Conservation (phyloP, 768 basidiomycete species). For the Pleurotus salmoneostramineus region DNA sequence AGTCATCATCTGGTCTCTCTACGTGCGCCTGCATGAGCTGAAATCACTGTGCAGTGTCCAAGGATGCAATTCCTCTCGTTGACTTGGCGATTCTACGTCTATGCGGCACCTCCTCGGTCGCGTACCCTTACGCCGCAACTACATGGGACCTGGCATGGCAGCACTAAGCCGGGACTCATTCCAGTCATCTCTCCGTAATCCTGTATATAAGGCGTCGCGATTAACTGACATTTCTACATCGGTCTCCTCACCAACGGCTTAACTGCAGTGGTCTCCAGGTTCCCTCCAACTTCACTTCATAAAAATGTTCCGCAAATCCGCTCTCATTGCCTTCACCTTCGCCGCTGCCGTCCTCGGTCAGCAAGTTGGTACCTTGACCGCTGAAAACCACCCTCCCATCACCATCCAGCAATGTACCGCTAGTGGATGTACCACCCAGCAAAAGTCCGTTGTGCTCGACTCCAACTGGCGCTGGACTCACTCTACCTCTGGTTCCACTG, state of each 20-base stretch:
- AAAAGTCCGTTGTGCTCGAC: constrained; percentile 39
- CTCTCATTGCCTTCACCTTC: constrained; percentile 29
- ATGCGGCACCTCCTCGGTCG: not conserved
- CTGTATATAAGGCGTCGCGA: not conserved
- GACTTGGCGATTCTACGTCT: not conserved
- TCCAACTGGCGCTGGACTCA: constrained; percentile 53
- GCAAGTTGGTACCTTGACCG: constrained; percentile 42
- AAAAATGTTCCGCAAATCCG: constrained; percentile 29
- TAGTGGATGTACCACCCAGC: constrained; percentile 32
- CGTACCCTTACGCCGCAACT: not conserved
- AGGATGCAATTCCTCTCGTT: not conserved
- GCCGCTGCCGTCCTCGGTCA: constrained; percentile 37
- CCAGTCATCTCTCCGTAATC: not conserved
- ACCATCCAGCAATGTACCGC: constrained; percentile 40
- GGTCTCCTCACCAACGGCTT: not conserved
- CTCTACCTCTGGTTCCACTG: constrained; percentile 18
- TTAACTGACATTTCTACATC: not conserved
- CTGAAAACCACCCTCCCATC: constrained; percentile 46
- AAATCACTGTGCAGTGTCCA: not conserved
- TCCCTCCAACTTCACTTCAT: not conserved
- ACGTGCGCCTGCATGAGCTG: not conserved
- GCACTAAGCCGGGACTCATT: too few relatives aligned
- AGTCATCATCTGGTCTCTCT: not conserved
- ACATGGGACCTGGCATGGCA: not conserved
- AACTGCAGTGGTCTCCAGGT: not conserved